Evolutionary conservation across 257 asterid genomes (phyloP), one percentile per base, ranked within the genome.

Genomic region (Rauvolfia tetraphylla): DNA sequence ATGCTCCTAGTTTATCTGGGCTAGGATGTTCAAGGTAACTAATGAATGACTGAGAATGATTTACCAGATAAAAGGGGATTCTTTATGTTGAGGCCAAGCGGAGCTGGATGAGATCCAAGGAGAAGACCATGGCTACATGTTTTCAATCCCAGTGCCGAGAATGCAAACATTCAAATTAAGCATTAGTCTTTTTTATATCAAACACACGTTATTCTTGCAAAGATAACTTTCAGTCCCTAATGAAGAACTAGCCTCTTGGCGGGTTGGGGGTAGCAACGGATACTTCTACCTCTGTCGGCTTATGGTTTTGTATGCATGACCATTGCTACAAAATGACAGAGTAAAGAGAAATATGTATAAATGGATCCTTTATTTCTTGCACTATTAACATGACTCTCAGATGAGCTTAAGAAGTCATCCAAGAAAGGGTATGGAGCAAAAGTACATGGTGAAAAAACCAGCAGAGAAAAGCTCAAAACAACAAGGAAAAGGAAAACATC

Each of bases 121-220:
- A 41, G 72, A 78, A n/a, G 77, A n/a, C 17, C 81, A 78, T 63
- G 77, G n/a, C 68, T 78, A 34, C 67, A 70, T 5, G 18, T 78
- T 13, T 0, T 46, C 15, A 10, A 46, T 46, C 51, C 44, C 3
- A 20, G 33, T 8, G 3, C 49, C 0, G 71, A 72, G 54, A n/a
- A 72, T 36, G 69, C 51, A 17, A 54, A 25, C 72, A 58, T 31
- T 13, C 63, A 33, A 17, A 46, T 59, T 1, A 59, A 31, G 34
- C 54, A 3, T 31, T 27, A 41, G 56, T 73, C 65, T n/a, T 66
- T 51, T 2, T 75, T 75, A n/a, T n/a, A n/a, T n/a, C n/a, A n/a
- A n/a, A n/a, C n/a, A n/a, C n/a, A n/a, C n/a, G n/a, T n/a, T n/a
- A n/a, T n/a, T n/a, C n/a, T n/a, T n/a, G n/a, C n/a, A n/a, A n/a